A percentile compares a stretch with the other conserved stretches of the same genome.
Evolutionary conservation across 2,329 filamentous ascomycete genomes (phyloP).

Genomic region (Botrytis squamosa): DNA sequence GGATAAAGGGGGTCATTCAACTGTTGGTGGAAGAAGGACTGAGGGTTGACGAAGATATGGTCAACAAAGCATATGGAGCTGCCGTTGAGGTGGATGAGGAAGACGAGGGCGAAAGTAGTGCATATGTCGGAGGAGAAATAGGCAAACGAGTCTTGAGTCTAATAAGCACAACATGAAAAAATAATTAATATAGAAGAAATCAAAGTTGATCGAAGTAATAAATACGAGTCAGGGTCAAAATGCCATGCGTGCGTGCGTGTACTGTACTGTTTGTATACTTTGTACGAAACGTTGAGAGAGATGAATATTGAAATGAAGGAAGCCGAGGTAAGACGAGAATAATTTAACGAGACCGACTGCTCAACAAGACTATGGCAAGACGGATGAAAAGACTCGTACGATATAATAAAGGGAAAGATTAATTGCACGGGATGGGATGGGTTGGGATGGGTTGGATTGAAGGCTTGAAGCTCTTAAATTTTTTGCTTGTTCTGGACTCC

Average conservation of each 20-base stretch:
- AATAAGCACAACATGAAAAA: constrained; percentile 31
- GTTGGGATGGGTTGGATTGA: not conserved
- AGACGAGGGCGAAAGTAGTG: constrained; percentile 53
- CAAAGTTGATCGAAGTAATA: not conserved
- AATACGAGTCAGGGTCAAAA: not conserved
- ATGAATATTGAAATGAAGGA: too few relatives aligned
- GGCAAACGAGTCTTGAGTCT: constrained; percentile 38
- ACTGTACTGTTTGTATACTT: not conserved
- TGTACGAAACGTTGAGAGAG: not conserved
- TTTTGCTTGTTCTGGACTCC: constrained; percentile 7
- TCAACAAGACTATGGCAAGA: not conserved
- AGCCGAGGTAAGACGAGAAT: not conserved
- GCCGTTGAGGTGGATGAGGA: constrained; percentile 71
- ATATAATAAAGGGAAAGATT: not conserved
- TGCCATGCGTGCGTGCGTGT: not conserved
- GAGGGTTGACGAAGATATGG: constrained; percentile 85
- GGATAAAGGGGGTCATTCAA: constrained; percentile 76
- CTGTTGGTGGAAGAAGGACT: constrained; percentile 80
- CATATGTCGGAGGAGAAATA: constrained; percentile 55
- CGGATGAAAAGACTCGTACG: not conserved
- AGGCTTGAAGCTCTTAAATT: not conserved
- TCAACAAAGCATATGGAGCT: constrained; percentile 78
- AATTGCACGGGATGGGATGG: not conserved
- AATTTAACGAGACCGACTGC: not conserved
- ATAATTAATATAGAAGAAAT: not conserved